Conservation (phyloP, 768 basidiomycete species). For the Amanita thiersii region DNA sequence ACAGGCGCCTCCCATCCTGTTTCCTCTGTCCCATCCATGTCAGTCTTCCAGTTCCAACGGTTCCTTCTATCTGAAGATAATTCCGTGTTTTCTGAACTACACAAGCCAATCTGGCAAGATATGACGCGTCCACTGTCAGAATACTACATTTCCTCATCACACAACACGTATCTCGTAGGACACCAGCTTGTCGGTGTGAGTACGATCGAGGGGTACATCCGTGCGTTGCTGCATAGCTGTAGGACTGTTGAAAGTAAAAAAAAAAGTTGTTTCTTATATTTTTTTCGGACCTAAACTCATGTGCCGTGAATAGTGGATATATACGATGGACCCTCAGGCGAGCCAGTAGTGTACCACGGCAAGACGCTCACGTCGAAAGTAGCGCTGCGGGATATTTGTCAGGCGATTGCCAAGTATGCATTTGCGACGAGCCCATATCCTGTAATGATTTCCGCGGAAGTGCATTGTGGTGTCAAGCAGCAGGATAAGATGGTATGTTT, state of each 20-base stretch:
- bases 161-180: slow-evolving; percentile 88
- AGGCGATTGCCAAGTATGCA: slow-evolving; percentile 85
- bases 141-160: slow-evolving; percentile 88
- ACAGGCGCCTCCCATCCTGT: background rate
- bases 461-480: slow-evolving; percentile 70
- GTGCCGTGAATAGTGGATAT: slow-evolving; percentile 63
- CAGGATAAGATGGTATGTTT: slow-evolving; percentile 33
- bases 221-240: slow-evolving; percentile 83
- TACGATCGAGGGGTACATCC: slow-evolving; percentile 88
- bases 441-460: slow-evolving; percentile 94
- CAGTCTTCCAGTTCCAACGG: slow-evolving; percentile 60
- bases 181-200: slow-evolving; percentile 83
- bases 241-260: slow-evolving; percentile 81
- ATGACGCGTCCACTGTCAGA: slow-evolving; percentile 88
- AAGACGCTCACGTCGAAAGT: slow-evolving; percentile 88
- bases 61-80: slow-evolving; percentile 84
- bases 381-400: slow-evolving; percentile 72
- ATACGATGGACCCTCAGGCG: slow-evolving; percentile 70
- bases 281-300: slow-evolving; percentile 47
- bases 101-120: slow-evolving; percentile 52
- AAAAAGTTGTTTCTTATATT: slow-evolving; percentile 40
- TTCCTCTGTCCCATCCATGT: slow-evolving; percentile 24
- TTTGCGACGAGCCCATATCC: slow-evolving; percentile 94
- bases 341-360: slow-evolving; percentile 90
- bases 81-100: slow-evolving; percentile 38